phyloP scores from a whole-genome alignment of 2,329 filamentous ascomycete genomes.

The Paraconiothyrium sp. region DNA sequence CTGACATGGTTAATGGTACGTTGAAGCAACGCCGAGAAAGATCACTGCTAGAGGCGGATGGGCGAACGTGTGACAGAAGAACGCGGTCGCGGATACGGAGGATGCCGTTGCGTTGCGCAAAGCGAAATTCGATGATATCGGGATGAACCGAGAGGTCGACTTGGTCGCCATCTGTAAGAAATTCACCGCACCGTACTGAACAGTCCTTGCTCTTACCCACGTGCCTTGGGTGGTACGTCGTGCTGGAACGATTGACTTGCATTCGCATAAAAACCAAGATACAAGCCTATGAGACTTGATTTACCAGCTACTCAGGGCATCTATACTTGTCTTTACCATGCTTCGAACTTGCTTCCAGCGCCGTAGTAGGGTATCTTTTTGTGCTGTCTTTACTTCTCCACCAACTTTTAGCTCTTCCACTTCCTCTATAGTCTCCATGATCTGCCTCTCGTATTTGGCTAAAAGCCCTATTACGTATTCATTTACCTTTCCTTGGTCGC shows the following conservation, averaged over 20 bases:
- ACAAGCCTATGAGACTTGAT: neutral
- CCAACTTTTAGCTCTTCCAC: slow-evolving; percentile 30
- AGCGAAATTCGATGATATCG: neutral
- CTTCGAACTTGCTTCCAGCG: slow-evolving; percentile 52
- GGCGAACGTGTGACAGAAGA: neutral
- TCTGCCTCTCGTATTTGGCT: slow-evolving; percentile 40
- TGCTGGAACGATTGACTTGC: neutral
- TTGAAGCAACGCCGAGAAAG: neutral
- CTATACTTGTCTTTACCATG: slow-evolving; percentile 29
- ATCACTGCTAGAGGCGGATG: neutral
- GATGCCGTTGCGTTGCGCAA: neutral
- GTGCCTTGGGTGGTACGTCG: neutral
- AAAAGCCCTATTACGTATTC: slow-evolving; percentile 47
- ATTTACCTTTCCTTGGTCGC: slow-evolving; percentile 49
- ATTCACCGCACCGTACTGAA: neutral
- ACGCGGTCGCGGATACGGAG: neutral
- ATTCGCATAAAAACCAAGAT: neutral
- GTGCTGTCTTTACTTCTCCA: slow-evolving; percentile 20
- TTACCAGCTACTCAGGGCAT: slow-evolving; percentile 1
- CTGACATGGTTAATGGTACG: neutral
- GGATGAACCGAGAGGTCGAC: neutral
- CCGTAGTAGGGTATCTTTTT: slow-evolving; percentile 36
- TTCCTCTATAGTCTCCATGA: slow-evolving; percentile 40
- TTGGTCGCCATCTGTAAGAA: neutral
- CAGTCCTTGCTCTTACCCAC: neutral